Conservation (phyloP, 1,284 basidiomycete genomes). For the Naganishia albida region DNA sequence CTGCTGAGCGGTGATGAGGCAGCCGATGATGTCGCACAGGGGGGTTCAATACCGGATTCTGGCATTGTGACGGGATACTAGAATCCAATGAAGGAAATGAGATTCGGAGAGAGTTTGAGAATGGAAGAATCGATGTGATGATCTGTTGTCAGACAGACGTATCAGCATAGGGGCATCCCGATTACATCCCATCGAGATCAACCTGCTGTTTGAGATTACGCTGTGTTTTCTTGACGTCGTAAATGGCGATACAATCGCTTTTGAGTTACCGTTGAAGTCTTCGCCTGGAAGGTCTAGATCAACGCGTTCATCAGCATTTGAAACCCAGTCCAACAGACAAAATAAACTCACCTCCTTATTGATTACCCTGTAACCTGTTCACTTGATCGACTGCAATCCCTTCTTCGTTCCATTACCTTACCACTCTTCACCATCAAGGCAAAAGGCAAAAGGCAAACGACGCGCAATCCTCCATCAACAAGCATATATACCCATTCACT, state of each 20-base stretch:
- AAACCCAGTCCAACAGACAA: background rate
- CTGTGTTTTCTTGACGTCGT: background rate
- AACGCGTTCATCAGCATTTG: too few relatives aligned
- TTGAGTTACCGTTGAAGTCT: background rate
- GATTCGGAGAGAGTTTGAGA: background rate
- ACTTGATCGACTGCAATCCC: background rate
- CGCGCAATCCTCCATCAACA: background rate
- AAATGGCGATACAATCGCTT: constrained; percentile 2
- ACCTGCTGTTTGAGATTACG: background rate
- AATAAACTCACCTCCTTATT: background rate
- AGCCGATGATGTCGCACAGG: background rate
- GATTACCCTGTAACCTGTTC: constrained; percentile 18
- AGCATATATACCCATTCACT: background rate
- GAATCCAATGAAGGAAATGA: background rate
- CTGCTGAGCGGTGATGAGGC: constrained; percentile 14
- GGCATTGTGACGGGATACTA: constrained; percentile 10
- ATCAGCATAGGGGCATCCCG: too few relatives aligned
- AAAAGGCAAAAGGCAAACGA: background rate
- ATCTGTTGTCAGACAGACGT: too few relatives aligned
- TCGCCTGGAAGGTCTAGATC: constrained; percentile 1
- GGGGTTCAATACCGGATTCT: background rate
- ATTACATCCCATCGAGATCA: background rate
- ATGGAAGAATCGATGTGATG: background rate
- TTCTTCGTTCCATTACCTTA: too few relatives aligned
- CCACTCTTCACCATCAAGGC: too few relatives aligned